Conservation (phyloP, 2,329 filamentous ascomycete genomes). For the Thielaviopsis musarum region DNA sequence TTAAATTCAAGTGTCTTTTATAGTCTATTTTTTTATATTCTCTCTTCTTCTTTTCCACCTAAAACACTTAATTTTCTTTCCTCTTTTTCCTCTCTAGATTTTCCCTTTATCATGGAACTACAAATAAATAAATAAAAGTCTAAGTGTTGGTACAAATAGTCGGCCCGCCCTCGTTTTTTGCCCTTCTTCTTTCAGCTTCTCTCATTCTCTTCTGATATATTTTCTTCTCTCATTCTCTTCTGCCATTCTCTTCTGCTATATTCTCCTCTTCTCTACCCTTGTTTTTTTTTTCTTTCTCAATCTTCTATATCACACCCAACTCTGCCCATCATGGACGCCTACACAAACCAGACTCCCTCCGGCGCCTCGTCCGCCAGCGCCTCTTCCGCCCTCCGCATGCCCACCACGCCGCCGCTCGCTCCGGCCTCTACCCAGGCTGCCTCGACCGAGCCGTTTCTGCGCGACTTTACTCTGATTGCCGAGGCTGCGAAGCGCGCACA, state of each 20-base stretch:
- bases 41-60: neutral
- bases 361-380: conserved; percentile 14
- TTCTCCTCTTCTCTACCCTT: conserved; percentile 2
- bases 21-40: neutral
- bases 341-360: conserved; percentile 18
- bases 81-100: neutral
- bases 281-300: neutral
- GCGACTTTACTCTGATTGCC: conserved; percentile 70
- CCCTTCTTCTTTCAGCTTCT: no score
- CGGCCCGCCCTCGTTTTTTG: no score
- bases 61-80: neutral
- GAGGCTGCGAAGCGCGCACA: conserved; percentile 89
- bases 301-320: no score
- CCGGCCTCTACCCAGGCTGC: conserved; percentile 12
- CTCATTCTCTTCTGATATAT: no score
- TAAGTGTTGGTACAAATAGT: no score
- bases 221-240: conserved; percentile 12
- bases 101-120: no score
- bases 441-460: conserved; percentile 45
- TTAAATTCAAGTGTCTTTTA: no score
- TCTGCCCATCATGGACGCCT: conserved; percentile 21
- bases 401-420: conserved; percentile 16
- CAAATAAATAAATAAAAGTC: no score
- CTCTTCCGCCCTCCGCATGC: conserved; percentile 19
- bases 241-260: conserved; percentile 11